Evolutionary conservation across 768 basidiomycete genomes (phyloP).

Genomic region (Kwoniella heveanensis): DNA sequence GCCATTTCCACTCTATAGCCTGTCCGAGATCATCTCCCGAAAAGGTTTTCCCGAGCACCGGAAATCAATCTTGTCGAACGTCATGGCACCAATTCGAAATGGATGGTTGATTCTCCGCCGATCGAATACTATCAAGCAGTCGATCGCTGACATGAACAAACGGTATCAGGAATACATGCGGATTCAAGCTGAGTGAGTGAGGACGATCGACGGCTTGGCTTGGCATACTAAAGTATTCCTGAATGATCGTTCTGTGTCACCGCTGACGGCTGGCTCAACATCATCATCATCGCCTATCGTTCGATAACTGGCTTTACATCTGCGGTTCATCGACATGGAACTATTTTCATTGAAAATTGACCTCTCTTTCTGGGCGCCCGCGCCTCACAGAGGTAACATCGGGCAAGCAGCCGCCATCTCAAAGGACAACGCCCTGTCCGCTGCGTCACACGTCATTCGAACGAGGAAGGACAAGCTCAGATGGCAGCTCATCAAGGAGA

Average conservation of each 20-base stretch:
- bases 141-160: slow-evolving; percentile 5
- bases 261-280: too few species aligned
- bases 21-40: slow-evolving; percentile 18
- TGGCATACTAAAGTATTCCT: too few species aligned
- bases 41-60: slow-evolving; percentile 10
- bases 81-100: slow-evolving; percentile 11
- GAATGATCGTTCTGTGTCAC: too few species aligned
- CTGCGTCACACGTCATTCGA: slow-evolving; percentile 14
- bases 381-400: slow-evolving; percentile 12
- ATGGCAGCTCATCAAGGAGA: slow-evolving; percentile 22
- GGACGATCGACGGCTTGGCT: too few species aligned
- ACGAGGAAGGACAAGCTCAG: slow-evolving; percentile 16
- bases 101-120: slow-evolving; percentile 5
- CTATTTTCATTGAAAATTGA: too few species aligned
- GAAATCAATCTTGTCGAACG: slow-evolving; percentile 3
- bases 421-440: slow-evolving; percentile 15
- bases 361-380: neutral
- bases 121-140: slow-evolving; percentile 2
- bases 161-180: slow-evolving; percentile 19
- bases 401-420: slow-evolving; percentile 18
- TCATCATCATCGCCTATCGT: too few species aligned
- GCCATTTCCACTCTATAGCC: too few species aligned
- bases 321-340: too few species aligned
- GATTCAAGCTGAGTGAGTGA: slow-evolving; percentile 22
- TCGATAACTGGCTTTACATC: too few species aligned